Percentiles rank a stretch among this genome's conserved stretches.
phyloP scores from a whole-genome alignment of 2,329 filamentous ascomycete species.

The Sphaceloma murrayae region DNA sequence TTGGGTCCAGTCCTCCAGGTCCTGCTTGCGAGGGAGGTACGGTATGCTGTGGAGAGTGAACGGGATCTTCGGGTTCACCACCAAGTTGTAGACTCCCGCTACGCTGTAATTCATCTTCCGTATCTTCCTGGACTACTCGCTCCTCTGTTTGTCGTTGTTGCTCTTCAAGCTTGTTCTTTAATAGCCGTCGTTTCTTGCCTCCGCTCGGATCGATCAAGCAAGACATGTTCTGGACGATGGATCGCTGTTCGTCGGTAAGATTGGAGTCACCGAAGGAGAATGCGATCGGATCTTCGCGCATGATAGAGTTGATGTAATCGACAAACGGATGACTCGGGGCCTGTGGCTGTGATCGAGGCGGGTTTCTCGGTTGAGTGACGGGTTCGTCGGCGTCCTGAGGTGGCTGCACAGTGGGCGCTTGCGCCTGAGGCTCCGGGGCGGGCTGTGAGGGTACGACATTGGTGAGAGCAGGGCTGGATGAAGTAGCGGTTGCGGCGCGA shows the following conservation, averaged over 20 bases:
- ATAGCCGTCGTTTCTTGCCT: slow-evolving; percentile 67
- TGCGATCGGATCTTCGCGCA: slow-evolving; percentile 22
- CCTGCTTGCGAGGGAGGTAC: slow-evolving; percentile 59
- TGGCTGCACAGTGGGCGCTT: slow-evolving; percentile 1
- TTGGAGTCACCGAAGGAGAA: slow-evolving; percentile 39
- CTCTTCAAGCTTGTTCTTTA: slow-evolving; percentile 57
- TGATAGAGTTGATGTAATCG: slow-evolving; percentile 2
- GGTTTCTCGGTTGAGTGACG: background rate
- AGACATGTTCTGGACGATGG: slow-evolving; percentile 51
- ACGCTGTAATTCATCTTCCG: slow-evolving; percentile 64
- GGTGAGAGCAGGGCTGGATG: slow-evolving; percentile 64
- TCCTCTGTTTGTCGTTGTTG: slow-evolving; percentile 45
- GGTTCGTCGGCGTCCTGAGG: no score
- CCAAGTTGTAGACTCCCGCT: slow-evolving; percentile 81
- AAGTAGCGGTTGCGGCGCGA: slow-evolving; percentile 68
- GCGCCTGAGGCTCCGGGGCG: background rate
- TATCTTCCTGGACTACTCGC: slow-evolving; percentile 40
- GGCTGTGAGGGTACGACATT: slow-evolving; percentile 24
- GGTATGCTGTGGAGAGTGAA: slow-evolving; percentile 53
- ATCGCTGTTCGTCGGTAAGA: slow-evolving; percentile 40
- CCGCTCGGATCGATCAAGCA: slow-evolving; percentile 76
- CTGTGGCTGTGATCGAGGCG: slow-evolving; percentile 13
- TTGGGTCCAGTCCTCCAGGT: slow-evolving; percentile 27
- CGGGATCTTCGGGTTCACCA: slow-evolving; percentile 77
- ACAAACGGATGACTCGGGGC: background rate